Evolutionary conservation across 139 green algal species (phyloP), one percentile per base, ranked within the genome.

Genomic region (Penium margaritaceum): DNA sequence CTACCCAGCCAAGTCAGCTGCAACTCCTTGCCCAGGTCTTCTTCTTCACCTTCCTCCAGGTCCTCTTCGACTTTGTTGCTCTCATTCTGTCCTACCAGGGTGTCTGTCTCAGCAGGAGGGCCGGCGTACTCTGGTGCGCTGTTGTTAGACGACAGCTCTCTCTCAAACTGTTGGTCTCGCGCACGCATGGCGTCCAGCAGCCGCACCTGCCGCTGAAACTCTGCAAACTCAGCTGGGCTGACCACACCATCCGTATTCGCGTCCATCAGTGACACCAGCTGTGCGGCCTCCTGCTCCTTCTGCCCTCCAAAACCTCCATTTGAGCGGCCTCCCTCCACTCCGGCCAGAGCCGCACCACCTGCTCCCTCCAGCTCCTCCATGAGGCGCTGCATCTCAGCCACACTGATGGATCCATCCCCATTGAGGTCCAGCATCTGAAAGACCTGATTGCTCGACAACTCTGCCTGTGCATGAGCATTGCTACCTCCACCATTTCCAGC

Each of bases 361-460:
- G 29, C 63, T 5, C 17, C 17, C 14, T 58, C 72, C 33, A 85
- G 51, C 37, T 80, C 72, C 19, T 12, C 17, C 67, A 85, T 65
- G 4, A 77, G 54, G 30, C 17, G n/a, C 27, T 54, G 35, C 30
- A 85, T 36, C 75, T 85, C 80, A 5, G 74, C 72, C 35, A 70
- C 14, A 37, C 63, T 76, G 57, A 86, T 80, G n/a, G n/a, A 15
- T 19, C 81, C 81, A 36, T 84, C 77, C 29, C 77, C 77, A 29
- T 86, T 72, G 32, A 63, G 70, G 41, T 86, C 81, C 37, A 86
- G 81, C 77, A 81, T 60, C 12, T 24, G 32, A 51, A 84, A 86
- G 53, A 86, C n/a, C n/a, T n/a, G n/a, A n/a, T n/a, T n/a, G n/a
- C n/a, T n/a, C n/a, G n/a, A n/a, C n/a, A n/a, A n/a, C n/a, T n/a